These are phyloP conservation scores for Mucor ambiguus DNA, from an alignment of 371 early-diverging fungal genomes.

Conservation along the genomic window DNA sequence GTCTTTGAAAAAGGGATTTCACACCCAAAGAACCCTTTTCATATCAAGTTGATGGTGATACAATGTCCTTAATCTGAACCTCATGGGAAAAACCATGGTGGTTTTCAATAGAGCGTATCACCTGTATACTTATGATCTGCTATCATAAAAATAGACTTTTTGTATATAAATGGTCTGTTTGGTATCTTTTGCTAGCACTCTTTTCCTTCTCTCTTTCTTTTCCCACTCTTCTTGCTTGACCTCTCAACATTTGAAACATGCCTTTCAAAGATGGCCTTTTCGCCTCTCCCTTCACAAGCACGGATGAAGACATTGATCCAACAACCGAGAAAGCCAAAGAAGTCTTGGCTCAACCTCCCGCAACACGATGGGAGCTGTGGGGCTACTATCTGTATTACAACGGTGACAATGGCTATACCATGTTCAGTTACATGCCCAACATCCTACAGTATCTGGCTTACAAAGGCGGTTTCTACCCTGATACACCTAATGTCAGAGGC, in stretches of 20 bases:
- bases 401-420: conserved; percentile 54
- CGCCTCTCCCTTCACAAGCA: conserved; percentile 32
- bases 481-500: conserved; percentile 28
- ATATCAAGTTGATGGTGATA: not conserved
- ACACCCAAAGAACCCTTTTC: not conserved
- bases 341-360: conserved; percentile 41
- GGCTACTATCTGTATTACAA: conserved; percentile 57
- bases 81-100: conserved; percentile 8
- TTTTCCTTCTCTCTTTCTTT: not conserved
- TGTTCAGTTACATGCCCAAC: conserved; percentile 49
- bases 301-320: conserved; percentile 36
- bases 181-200: not conserved
- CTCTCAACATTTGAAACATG: not conserved
- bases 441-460: conserved; percentile 46
- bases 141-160: not conserved
- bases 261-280: conserved; percentile 20
- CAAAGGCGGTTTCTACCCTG: conserved; percentile 43
- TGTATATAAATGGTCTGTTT: conserved; percentile 1
- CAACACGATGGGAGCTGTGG: conserved; percentile 48
- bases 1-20: conserved; percentile 5
- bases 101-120: not conserved
- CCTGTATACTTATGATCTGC: not conserved
- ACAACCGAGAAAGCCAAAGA: conserved; percentile 24
- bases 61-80: not conserved
- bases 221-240: not conserved